A percentile compares a stretch with the other conserved stretches of the same genome.
Evolutionary conservation across 768 basidiomycete species (phyloP).

Genomic region (Trametes meyenii): DNA sequence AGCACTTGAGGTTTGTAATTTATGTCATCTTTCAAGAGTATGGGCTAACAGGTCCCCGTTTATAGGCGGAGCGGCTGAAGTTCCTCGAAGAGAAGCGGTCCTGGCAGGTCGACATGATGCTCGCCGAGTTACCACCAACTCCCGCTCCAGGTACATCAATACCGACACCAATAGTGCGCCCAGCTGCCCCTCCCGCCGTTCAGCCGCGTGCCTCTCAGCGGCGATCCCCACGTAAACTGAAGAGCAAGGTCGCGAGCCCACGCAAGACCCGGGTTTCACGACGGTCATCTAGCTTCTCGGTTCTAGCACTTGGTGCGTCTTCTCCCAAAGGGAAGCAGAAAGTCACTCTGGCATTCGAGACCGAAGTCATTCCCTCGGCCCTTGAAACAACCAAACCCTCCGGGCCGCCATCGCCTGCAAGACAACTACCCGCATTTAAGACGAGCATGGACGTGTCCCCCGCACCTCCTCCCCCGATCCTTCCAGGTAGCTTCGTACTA

Average conservation of each 20-base stretch:
- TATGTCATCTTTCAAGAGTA: background rate
- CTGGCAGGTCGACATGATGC: conserved; percentile 70
- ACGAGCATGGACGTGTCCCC: conserved; percentile 30
- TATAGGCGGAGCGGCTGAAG: conserved; percentile 60
- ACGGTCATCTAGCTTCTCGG: conserved; percentile 45
- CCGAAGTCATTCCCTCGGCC: conserved; percentile 47
- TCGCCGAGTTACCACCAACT: conserved; percentile 56
- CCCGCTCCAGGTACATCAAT: conserved; percentile 21
- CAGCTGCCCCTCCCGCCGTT: conserved; percentile 17
- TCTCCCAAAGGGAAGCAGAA: conserved; percentile 45
- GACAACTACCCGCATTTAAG: conserved; percentile 34
- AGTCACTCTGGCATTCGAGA: conserved; percentile 52
- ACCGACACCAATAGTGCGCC: conserved; percentile 33
- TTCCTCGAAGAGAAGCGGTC: conserved; percentile 71
- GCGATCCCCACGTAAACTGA: conserved; percentile 46
- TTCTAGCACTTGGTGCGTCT: conserved; percentile 28
- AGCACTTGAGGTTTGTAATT: conserved; percentile 57
- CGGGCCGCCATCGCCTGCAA: conserved; percentile 28
- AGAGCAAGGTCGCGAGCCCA: conserved; percentile 46
- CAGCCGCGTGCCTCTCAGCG: conserved; percentile 45
- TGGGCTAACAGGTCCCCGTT: background rate
- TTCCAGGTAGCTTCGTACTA: conserved; percentile 73
- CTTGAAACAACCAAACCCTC: background rate
- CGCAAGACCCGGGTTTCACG: conserved; percentile 52
- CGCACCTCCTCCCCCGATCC: conserved; percentile 45